phyloP scores from a whole-genome alignment of 1,284 basidiomycete species.

The Microbotryum intermedium region DNA sequence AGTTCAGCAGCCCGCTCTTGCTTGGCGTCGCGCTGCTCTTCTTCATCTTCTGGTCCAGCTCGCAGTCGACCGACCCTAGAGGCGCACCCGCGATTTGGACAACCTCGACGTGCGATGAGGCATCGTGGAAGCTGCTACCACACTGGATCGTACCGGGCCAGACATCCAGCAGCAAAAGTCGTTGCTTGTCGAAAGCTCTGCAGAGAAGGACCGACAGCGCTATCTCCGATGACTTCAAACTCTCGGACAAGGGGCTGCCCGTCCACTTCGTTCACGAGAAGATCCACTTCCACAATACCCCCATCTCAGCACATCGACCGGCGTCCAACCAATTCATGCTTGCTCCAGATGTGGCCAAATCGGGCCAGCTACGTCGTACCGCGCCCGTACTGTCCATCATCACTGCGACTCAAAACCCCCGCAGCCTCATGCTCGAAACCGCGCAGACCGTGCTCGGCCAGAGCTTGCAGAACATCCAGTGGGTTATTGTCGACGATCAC shows the following conservation, averaged over 20 bases:
- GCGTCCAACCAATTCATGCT: conserved; percentile 22
- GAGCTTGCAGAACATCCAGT: conserved; percentile 23
- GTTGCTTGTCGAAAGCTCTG: neutral
- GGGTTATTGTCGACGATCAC: conserved; percentile 29
- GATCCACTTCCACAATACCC: conserved; percentile 23
- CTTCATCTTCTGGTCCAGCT: conserved; percentile 5
- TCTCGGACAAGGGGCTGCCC: conserved; percentile 18
- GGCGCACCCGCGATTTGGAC: neutral
- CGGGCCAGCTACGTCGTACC: neutral
- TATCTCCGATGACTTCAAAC: conserved; percentile 3
- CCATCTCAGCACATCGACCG: conserved; percentile 21
- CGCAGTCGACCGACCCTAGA: neutral
- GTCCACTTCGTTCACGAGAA: conserved; percentile 20
- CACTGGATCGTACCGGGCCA: neutral
- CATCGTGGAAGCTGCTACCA: neutral
- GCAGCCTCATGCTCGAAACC: conserved; percentile 21
- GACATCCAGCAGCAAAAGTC: neutral
- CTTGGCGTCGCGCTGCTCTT: conserved; percentile 4
- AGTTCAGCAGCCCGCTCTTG: conserved; percentile 11
- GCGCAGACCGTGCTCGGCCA: conserved; percentile 19
- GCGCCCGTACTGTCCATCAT: conserved; percentile 23
- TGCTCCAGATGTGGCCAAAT: conserved; percentile 4
- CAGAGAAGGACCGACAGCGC: conserved; percentile 1
- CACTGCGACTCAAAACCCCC: conserved; percentile 27
- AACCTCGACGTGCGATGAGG: neutral